Evolutionary conservation across 2,329 filamentous ascomycete genomes (phyloP).

Genomic region (Fusarium falciforme): DNA sequence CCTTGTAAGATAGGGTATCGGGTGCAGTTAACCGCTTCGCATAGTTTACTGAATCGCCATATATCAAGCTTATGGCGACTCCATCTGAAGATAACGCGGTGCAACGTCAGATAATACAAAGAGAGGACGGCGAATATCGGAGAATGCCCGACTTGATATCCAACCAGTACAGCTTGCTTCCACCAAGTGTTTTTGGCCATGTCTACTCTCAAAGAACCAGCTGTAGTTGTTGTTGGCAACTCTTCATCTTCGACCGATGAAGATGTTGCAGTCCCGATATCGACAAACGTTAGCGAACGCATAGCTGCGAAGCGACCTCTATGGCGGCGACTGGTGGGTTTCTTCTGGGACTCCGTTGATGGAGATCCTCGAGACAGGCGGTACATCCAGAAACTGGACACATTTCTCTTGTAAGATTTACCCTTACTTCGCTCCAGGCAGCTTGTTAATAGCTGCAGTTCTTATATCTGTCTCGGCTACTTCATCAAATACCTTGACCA

Average conservation of each 20-base stretch:
- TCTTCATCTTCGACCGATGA: background rate
- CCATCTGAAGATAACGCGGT: background rate
- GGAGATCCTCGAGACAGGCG: background rate
- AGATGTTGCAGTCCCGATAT: background rate
- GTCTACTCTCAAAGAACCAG: background rate
- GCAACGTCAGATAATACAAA: slow-evolving; percentile 2
- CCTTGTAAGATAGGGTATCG: background rate
- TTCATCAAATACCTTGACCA: background rate
- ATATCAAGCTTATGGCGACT: slow-evolving; percentile 5
- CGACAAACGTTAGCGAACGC: background rate
- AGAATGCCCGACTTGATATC: background rate
- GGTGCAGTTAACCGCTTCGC: background rate
- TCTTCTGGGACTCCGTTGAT: background rate
- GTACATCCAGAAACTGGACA: background rate
- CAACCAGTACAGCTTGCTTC: background rate
- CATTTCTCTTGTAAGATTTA: background rate
- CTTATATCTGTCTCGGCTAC: background rate
- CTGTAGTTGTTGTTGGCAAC: background rate
- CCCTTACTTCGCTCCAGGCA: too few species aligned
- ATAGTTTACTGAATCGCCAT: slow-evolving; percentile 5
- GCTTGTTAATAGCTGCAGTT: background rate
- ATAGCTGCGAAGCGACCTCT: background rate
- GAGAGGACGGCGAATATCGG: background rate
- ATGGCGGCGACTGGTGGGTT: background rate
- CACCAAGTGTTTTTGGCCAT: background rate